These are phyloP conservation scores for Microbotryum scabiosae DNA, from an alignment of 1,284 basidiomycete species.

Conservation along the genomic window DNA sequence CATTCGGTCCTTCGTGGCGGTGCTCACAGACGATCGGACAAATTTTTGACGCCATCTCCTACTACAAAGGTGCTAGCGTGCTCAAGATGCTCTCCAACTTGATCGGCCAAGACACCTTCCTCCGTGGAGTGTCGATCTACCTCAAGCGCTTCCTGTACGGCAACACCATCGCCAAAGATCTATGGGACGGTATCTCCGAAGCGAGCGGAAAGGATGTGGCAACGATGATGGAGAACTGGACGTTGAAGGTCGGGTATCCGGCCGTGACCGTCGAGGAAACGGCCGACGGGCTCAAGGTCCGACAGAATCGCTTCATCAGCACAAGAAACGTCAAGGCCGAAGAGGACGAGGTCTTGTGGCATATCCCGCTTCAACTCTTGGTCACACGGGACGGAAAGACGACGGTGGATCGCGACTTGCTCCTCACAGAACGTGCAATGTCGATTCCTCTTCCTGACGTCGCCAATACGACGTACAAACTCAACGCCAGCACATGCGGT, in stretches of 20 bases:
- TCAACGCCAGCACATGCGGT: slow-evolving; percentile 82
- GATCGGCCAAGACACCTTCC: slow-evolving; percentile 71
- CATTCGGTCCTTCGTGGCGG: too few relatives aligned
- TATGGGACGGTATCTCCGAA: slow-evolving; percentile 80
- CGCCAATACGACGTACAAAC: slow-evolving; percentile 57
- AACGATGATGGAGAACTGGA: slow-evolving; percentile 86
- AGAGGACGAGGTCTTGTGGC: slow-evolving; percentile 89
- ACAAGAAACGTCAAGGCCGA: slow-evolving; percentile 63
- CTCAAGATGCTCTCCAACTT: slow-evolving; percentile 85
- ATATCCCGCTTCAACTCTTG: slow-evolving; percentile 67
- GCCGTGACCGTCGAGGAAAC: slow-evolving; percentile 78
- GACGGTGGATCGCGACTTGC: slow-evolving; percentile 45
- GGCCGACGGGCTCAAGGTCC: slow-evolving; percentile 48
- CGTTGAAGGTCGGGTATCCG: slow-evolving; percentile 49
- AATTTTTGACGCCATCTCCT: slow-evolving; percentile 48
- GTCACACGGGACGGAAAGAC: slow-evolving; percentile 51
- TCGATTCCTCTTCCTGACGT: slow-evolving; percentile 49
- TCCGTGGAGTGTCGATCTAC: slow-evolving; percentile 55
- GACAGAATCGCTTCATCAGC: slow-evolving; percentile 88
- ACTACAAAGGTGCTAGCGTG: slow-evolving; percentile 77
- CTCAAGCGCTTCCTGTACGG: slow-evolving; percentile 75
- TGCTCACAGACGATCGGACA: slow-evolving; percentile 37
- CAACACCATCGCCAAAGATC: slow-evolving; percentile 76
- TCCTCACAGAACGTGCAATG: slow-evolving; percentile 63
- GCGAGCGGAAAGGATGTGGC: slow-evolving; percentile 70